Conservation (phyloP, 345 rosid genomes). For the Diplotaxis tenuifolia region DNA sequence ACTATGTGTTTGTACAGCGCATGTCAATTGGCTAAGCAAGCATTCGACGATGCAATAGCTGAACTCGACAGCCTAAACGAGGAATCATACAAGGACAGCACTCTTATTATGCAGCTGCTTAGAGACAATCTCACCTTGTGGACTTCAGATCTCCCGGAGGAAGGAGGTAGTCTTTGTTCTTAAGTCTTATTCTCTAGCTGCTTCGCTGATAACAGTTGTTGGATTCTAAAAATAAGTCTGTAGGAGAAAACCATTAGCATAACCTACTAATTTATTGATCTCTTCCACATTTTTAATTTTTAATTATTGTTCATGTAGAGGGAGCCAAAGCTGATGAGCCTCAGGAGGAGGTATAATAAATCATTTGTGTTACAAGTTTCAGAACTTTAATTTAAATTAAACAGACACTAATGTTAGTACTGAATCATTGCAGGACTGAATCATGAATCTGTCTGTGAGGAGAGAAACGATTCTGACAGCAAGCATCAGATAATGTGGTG, state of each 20-base stretch:
- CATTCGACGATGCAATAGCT: slow-evolving; percentile 96
- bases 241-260: not conserved
- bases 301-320: not conserved
- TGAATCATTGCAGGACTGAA: slow-evolving; percentile 26
- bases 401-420: slow-evolving; percentile 8
- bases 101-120: slow-evolving; percentile 94
- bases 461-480: slow-evolving; percentile 11
- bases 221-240: not conserved
- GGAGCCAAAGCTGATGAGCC: slow-evolving; percentile 35
- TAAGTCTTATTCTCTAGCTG: not conserved
- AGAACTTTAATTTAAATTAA: not conserved
- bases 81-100: slow-evolving; percentile 98
- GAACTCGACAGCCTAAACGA: slow-evolving; percentile 92
- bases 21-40: slow-evolving; percentile 97
- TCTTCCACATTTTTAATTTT: not conserved
- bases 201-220: not conserved
- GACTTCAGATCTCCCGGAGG: slow-evolving; percentile 97
- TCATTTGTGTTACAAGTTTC: not conserved
- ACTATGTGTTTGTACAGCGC: slow-evolving; percentile 54
- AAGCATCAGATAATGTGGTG: not conserved
- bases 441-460: slow-evolving; percentile 3
- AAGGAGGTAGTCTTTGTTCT: slow-evolving; percentile 56
- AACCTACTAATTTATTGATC: not conserved
- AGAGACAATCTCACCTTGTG: slow-evolving; percentile 98
- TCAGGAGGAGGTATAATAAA: slow-evolving; percentile 32